Evolutionary conservation across 805 yeast species (phyloP), one percentile per base, ranked within the genome.

Genomic region (Komagataella kurtzmanii): DNA sequence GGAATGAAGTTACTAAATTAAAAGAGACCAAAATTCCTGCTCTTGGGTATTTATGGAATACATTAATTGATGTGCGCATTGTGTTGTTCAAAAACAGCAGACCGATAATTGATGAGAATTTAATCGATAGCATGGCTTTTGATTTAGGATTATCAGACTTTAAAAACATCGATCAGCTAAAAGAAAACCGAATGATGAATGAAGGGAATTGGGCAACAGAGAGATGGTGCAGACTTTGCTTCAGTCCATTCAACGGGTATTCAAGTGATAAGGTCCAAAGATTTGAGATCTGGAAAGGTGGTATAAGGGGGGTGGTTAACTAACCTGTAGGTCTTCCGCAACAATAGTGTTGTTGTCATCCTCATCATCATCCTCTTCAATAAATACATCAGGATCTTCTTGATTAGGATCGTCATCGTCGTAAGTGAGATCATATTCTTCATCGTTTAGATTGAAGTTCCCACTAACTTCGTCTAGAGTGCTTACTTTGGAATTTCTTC

Each of bases 31-130:
- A 66, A 30, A 64, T 76, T 1, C 83, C 87, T 2, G 75, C 81
- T 17, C 61, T 81, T 47, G 87, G 86, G 0, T 54, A 75, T 2
- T 58, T 69, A 7, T 79, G 86, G 84, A 70, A 77, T 8, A 76
- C 74, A 51, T 70, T 66, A 51, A 60, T 81, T 8, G 72, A 75
- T 52, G 71, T 74, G 45, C 66, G 88, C 48, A 65, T 83, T 14
- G 63, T 75, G 46, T 58, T 78, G 52, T 59, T 65, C 47, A 76
- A 75, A 58, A 63, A 66, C 12, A 71, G 70, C 54, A 68, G 64
- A 54, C 77, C 77, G 46, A 68, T 61, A 48, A 59, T 58, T 53
- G 65, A 61, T 53, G 69, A 61, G 58, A 60, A 45, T 48, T 58
- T 57, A 62, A 17, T 44, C n/a, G 46, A 44, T 44, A 69, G 70